phyloP scores from a whole-genome alignment of 177 flowering plant genomes.

The Tripterygium wilfordii region DNA sequence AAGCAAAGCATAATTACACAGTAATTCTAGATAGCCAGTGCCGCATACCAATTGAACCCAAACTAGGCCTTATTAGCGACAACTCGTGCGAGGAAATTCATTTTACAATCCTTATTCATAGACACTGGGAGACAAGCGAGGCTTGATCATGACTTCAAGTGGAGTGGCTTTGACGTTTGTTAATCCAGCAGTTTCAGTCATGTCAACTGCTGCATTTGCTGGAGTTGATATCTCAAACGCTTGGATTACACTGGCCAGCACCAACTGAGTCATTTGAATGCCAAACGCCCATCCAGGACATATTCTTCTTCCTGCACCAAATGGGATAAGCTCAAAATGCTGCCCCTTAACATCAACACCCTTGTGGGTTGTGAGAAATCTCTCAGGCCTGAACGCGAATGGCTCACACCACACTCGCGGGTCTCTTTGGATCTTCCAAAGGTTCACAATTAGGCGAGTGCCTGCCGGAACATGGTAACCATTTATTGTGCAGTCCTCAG shows the following conservation, averaged over 20 bases:
- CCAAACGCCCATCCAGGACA: slow-evolving; percentile 19
- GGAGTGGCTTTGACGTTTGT: slow-evolving; percentile 15
- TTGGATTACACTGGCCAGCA: slow-evolving; percentile 22
- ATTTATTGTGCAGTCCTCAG: slow-evolving; percentile 21
- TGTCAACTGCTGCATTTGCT: slow-evolving; percentile 11
- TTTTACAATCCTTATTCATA: too few relatives aligned
- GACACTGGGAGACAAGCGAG: slow-evolving; percentile 10
- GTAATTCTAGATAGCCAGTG: too few relatives aligned
- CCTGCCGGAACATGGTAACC: slow-evolving; percentile 9
- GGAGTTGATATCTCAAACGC: slow-evolving; percentile 18
- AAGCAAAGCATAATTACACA: too few relatives aligned
- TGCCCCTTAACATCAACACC: slow-evolving; percentile 12
- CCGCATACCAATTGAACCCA: too few relatives aligned
- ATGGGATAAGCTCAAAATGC: not conserved
- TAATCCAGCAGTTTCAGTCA: slow-evolving; percentile 19
- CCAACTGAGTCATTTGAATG: slow-evolving; percentile 15
- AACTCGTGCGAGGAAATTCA: too few relatives aligned
- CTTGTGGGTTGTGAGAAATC: too few relatives aligned
- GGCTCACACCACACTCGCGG: slow-evolving; percentile 12
- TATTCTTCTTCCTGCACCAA: slow-evolving; percentile 4
- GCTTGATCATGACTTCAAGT: slow-evolving; percentile 10
- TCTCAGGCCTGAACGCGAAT: slow-evolving; percentile 13
- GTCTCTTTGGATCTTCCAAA: slow-evolving; percentile 14
- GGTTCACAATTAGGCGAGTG: slow-evolving; percentile 10
- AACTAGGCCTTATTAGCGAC: too few relatives aligned